Evolutionary conservation across 805 yeast genomes (phyloP), one percentile per base, ranked within the genome.

Genomic region (Blastobotrys attinorum): DNA sequence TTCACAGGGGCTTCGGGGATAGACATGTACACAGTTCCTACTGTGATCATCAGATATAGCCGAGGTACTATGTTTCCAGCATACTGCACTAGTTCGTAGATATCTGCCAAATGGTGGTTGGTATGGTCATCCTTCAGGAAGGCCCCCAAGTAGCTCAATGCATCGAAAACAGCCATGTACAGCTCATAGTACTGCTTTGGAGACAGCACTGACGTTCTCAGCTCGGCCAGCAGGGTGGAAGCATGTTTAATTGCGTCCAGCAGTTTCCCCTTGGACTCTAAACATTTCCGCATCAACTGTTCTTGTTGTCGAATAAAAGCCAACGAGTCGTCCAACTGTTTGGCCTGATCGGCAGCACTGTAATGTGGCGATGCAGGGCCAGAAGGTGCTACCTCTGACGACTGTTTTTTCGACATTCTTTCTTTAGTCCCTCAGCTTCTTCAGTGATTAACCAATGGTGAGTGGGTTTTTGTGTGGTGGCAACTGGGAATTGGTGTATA

Each of bases 101-200:
- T 71, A 59, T 92, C 97, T 0, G 95, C 85, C 43, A 92, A 65
- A 58, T 83, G 86, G 54, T 78, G 78, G 43, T 73, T 71, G 10
- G 81, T 78, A 57, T 86, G 89, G 45, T 75, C 75, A 22, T 77
- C 83, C 43, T 73, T 71, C 48, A 92, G 65, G 55, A 79, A 83
- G 4, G 68, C 65, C 0, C 88, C 75, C 31, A 92, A 68, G 33
- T 73, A 64, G 31, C 82, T 81, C 59, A 92, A 66, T 0, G 94
- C 82, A 63, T 92, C 97, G 56, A 80, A 89, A 2, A 83, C 81
- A 38, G 82, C 70, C 50, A 84, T 82, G 65, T 90, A 92, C 36
- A 92, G 66, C 62, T 89, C 97, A 61, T 92, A 92, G 70, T 92
- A 92, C 61, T 85, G 89, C 59, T 88, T 88, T 0, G 98, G 97